Base-by-base conservation (phyloP, 805 yeast species). In the Candida chilensis region DNA sequence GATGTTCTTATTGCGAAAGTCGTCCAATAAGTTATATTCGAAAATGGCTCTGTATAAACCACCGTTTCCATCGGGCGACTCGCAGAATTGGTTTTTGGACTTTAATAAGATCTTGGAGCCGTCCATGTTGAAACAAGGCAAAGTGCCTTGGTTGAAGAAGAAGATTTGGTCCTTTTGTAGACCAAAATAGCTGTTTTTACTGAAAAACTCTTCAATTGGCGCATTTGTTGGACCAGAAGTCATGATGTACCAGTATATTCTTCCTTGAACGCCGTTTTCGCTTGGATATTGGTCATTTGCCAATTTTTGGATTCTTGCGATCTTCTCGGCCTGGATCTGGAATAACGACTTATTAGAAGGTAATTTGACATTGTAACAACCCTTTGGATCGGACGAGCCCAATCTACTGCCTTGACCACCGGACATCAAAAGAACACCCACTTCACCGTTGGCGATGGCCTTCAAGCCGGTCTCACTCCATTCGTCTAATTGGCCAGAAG, bases 331-430 rank as follows among this genome's bases (percentile, higher is more conserved):
- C 59, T 92, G 99, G 33, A 92, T 69, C 53, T 87, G 95, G 55
- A 92, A 92, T 34, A 92, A 60, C 1, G 94, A 74, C 51, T 85
- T 85, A 20, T 68, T 66, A 2, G 95, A 83, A 1, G 96, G 95
- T 29, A 92, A 68, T 0, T 80, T 80, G 37, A 92, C 78, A 50
- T 90, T 74, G 50, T 74, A 92, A 55, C 96, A 90, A 1, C 99
- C 99, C 55, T 92, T 92, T 21, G 99, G 99, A 16, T 63, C 74
- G 4, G 76, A 60, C 1, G 95, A 86, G 1, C 98, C 98, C 32
- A 92, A 64, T 38, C 99, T 69, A 5, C 96, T 83, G 19, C 99
- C 99, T 55, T 92, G 98, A 29, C 99, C 99, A 33, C 99, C 99
- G 9, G 99, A 96, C 83, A 92, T 80, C 31, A 92, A 64, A 26